These are phyloP conservation scores for Russula vinacea DNA, from an alignment of 768 basidiomycete species.

Conservation along the genomic window DNA sequence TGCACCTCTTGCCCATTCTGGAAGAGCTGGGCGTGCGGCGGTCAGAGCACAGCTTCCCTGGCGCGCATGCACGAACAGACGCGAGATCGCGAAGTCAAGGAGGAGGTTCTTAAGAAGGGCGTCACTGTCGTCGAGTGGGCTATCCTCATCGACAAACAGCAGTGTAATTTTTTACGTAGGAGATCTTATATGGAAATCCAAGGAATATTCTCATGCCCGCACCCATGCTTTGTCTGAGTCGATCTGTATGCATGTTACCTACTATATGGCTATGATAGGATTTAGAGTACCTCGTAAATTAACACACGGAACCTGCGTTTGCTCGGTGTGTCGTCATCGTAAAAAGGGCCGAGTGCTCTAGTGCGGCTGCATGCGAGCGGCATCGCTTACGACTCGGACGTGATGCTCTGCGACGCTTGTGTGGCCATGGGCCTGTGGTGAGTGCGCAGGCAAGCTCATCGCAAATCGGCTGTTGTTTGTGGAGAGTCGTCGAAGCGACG, in stretches of 20 bases:
- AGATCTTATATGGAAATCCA: too few relatives aligned
- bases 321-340: background rate
- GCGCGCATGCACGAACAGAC: constrained; percentile 61
- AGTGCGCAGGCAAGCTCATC: too few relatives aligned
- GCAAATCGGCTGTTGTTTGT: too few relatives aligned
- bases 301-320: background rate
- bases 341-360: background rate
- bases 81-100: constrained; percentile 64
- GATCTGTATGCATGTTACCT: background rate
- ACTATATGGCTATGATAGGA: background rate
- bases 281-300: background rate
- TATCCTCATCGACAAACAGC: constrained; percentile 64
- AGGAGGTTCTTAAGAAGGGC: constrained; percentile 63
- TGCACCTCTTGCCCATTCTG: constrained; percentile 59
- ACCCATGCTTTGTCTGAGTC: background rate
- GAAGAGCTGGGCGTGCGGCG: constrained; percentile 55
- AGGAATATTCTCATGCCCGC: background rate
- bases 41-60: constrained; percentile 60
- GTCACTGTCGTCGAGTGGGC: constrained; percentile 78
- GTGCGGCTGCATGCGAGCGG: background rate
- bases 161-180: constrained; percentile 33
- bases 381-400: too few relatives aligned
- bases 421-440: too few relatives aligned
- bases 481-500: too few relatives aligned
- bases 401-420: too few relatives aligned